phyloP scores from a whole-genome alignment of 108 stramenopile genomes.

The Cyclotella atomus region DNA sequence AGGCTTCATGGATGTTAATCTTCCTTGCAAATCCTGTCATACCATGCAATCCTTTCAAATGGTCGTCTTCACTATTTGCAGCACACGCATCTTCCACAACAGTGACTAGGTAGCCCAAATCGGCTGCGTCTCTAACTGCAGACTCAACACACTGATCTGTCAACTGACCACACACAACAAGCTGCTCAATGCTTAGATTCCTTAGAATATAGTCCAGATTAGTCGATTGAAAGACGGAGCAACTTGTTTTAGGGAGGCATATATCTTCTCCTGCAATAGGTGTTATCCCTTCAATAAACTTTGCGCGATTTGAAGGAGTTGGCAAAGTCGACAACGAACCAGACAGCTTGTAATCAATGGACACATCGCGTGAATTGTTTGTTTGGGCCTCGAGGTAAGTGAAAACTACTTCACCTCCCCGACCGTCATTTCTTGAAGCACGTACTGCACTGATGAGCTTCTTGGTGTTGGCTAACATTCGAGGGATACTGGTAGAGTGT shows the following conservation, averaged over 20 bases:
- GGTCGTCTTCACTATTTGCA: slow-evolving; percentile 48
- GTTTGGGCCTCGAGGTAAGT: slow-evolving; percentile 70
- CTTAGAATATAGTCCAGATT: slow-evolving; percentile 70
- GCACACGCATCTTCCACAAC: slow-evolving; percentile 83
- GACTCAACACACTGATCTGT: slow-evolving; percentile 84
- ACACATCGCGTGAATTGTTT: slow-evolving; percentile 67
- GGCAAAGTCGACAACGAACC: slow-evolving; percentile 59
- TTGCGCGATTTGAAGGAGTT: slow-evolving; percentile 39
- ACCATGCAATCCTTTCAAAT: slow-evolving; percentile 59
- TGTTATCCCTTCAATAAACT: slow-evolving; percentile 38
- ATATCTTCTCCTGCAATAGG: slow-evolving; percentile 71
- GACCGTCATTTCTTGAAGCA: slow-evolving; percentile 33
- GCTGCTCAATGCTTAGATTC: slow-evolving; percentile 59
- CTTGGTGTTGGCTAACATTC: slow-evolving; percentile 58
- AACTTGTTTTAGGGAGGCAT: slow-evolving; percentile 65
- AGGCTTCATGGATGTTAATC: slow-evolving; percentile 50
- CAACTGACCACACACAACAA: slow-evolving; percentile 73
- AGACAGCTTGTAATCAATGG: slow-evolving; percentile 76
- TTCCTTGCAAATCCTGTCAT: slow-evolving; percentile 72
- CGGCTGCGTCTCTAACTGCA: slow-evolving; percentile 79
- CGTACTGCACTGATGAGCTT: slow-evolving; percentile 52
- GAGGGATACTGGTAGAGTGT: slow-evolving; percentile 45
- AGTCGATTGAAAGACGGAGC: slow-evolving; percentile 76
- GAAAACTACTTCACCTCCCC: slow-evolving; percentile 73
- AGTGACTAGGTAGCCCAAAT: slow-evolving; percentile 76